Conservation (phyloP, 257 asterid genomes). For the Solanum tacnaense region DNA sequence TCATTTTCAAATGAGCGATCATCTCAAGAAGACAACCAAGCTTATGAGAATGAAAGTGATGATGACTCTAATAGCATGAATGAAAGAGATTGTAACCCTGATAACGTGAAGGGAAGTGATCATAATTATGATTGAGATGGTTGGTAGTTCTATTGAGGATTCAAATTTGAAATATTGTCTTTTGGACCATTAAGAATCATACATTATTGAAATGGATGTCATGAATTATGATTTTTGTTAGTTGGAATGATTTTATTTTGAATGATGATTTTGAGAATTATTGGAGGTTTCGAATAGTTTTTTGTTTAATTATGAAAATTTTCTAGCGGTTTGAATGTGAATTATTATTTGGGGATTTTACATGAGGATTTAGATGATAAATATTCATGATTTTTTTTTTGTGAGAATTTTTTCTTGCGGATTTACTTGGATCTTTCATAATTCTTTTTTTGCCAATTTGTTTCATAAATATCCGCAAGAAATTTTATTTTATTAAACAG, state of each 20-base stretch:
- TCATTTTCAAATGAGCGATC: not conserved
- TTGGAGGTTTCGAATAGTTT: not conserved
- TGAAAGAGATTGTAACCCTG: not conserved
- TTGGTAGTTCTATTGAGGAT: not conserved
- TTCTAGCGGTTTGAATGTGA: not conserved
- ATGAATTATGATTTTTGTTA: not conserved
- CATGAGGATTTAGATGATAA: not conserved
- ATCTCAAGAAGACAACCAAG: not conserved
- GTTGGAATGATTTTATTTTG: not conserved
- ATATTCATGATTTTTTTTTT: not conserved
- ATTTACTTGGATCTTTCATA: not conserved
- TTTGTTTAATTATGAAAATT: not conserved
- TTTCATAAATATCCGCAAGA: not conserved
- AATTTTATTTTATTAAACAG: not conserved
- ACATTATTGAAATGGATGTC: not conserved
- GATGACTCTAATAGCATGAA: not conserved
- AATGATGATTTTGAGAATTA: not conserved
- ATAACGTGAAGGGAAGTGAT: not conserved
- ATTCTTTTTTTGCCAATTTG: not conserved
- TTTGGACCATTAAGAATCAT: not conserved
- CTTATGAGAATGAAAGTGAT: not conserved
- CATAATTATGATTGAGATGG: not conserved
- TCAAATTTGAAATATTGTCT: not conserved
- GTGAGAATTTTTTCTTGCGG: not conserved
- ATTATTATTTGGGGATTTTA: not conserved